phyloP scores from a whole-genome alignment of 1,284 basidiomycete genomes.

The Ustilago nuda region DNA sequence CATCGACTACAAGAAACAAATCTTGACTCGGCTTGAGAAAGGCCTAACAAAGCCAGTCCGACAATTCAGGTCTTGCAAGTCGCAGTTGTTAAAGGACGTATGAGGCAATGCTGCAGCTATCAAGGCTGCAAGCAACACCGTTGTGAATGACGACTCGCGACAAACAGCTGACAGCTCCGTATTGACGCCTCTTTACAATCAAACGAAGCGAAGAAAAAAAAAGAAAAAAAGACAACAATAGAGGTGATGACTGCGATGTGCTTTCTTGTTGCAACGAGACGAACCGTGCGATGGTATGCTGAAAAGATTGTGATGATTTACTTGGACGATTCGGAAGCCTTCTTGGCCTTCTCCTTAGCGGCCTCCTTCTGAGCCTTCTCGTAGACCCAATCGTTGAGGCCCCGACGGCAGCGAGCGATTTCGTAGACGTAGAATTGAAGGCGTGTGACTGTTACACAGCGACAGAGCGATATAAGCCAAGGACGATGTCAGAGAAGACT shows the following conservation, averaged over 20 bases:
- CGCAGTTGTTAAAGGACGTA: background rate
- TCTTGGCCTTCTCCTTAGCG: conserved; percentile 59
- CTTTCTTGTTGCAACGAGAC: background rate
- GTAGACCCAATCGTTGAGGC: conserved; percentile 85
- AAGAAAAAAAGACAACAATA: background rate
- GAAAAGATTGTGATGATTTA: conserved; percentile 7
- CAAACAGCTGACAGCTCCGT: too few relatives aligned
- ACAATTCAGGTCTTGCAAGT: background rate
- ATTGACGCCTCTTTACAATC: too few relatives aligned
- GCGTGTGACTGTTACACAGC: conserved; percentile 67
- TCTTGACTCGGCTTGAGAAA: background rate
- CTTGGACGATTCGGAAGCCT: conserved; percentile 33
- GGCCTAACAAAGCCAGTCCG: background rate
- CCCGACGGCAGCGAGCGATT: conserved; percentile 91
- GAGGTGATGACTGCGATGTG: background rate
- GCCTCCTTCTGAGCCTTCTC: conserved; percentile 64
- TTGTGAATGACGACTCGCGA: too few relatives aligned
- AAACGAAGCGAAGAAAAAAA: too few relatives aligned
- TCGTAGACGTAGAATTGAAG: conserved; percentile 90
- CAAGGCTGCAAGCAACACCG: background rate
- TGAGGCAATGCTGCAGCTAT: conserved; percentile 1
- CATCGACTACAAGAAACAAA: background rate
- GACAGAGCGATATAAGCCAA: background rate
- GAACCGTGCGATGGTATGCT: conserved; percentile 1
- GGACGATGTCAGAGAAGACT: background rate